Conservation (phyloP, 2,329 filamentous ascomycete species). For the Penicillium polonicum region DNA sequence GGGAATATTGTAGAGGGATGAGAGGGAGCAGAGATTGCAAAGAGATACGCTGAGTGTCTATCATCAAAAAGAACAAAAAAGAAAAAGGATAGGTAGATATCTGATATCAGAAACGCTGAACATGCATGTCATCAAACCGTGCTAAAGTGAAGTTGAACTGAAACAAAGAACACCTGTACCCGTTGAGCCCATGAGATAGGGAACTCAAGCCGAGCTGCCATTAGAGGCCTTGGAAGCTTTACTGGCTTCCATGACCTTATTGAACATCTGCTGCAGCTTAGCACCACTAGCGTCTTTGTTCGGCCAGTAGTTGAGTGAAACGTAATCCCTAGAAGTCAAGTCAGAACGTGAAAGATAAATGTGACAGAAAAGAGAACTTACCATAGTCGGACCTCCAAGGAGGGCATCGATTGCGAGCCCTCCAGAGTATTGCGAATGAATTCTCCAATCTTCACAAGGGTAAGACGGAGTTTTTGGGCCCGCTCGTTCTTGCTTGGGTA, state of each 20-base stretch:
- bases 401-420: slow-evolving; percentile 39
- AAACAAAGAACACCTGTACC: slow-evolving; percentile 5
- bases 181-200: not conserved
- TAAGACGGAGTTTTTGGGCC: slow-evolving; percentile 43
- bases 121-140: slow-evolving; percentile 18
- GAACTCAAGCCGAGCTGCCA: slow-evolving; percentile 23
- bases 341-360: slow-evolving; percentile 24
- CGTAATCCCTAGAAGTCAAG: slow-evolving; percentile 41
- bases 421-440: slow-evolving; percentile 45
- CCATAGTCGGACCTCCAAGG: slow-evolving; percentile 47
- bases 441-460: slow-evolving; percentile 47
- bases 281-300: slow-evolving; percentile 43
- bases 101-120: slow-evolving; percentile 13
- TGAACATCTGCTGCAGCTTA: slow-evolving; percentile 41
- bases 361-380: slow-evolving; percentile 28
- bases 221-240: slow-evolving; percentile 30
- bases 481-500: slow-evolving; percentile 46
- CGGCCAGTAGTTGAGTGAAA: slow-evolving; percentile 47
- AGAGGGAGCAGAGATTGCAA: not conserved
- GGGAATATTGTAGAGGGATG: not conserved
- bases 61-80: not conserved
- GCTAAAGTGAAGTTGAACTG: slow-evolving; percentile 10
- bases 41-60: slow-evolving; percentile 3
- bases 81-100: slow-evolving; percentile 2
- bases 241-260: slow-evolving; percentile 36